Percentiles rank a stretch among this genome's conserved stretches.
phyloP scores from a whole-genome alignment of 768 basidiomycete genomes.

The Chalciporus pseudorubinellus region DNA sequence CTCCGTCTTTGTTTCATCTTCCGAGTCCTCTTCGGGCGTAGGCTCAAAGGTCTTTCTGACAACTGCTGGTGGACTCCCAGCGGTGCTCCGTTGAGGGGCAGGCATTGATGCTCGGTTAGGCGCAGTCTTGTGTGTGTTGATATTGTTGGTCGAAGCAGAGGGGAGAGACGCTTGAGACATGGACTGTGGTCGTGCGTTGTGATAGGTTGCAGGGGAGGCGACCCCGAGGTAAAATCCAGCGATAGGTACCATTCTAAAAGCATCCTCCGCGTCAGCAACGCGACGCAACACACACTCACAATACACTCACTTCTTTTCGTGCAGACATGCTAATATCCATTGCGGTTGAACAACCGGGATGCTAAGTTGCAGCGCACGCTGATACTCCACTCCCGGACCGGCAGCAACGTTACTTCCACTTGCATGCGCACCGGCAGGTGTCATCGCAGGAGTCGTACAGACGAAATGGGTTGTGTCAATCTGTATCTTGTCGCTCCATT shows the following conservation, averaged over 20 bases:
- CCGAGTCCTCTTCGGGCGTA: conserved; percentile 48
- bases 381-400: conserved; percentile 83
- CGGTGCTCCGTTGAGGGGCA: conserved; percentile 42
- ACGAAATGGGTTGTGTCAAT: conserved; percentile 99
- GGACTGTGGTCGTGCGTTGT: conserved; percentile 58
- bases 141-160: conserved; percentile 35
- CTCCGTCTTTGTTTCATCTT: conserved; percentile 35
- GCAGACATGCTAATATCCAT: conserved; percentile 89
- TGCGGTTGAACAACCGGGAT: conserved; percentile 94
- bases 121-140: conserved; percentile 32
- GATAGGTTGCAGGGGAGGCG: conserved; percentile 43
- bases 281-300: background rate
- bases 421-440: conserved; percentile 54
- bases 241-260: conserved; percentile 82
- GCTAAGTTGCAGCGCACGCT: conserved; percentile 89
- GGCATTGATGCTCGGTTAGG: conserved; percentile 71
- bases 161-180: conserved; percentile 69
- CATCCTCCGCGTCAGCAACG: background rate
- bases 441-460: conserved; percentile 83
- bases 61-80: conserved; percentile 41
- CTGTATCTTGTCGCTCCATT: conserved; percentile 90
- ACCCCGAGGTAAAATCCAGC: conserved; percentile 78
- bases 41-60: conserved; percentile 43
- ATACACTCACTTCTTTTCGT: conserved; percentile 70
- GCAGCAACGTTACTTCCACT: conserved; percentile 52